Conservation (phyloP, 768 basidiomycete species). For the Xerocomus spinulosus region DNA sequence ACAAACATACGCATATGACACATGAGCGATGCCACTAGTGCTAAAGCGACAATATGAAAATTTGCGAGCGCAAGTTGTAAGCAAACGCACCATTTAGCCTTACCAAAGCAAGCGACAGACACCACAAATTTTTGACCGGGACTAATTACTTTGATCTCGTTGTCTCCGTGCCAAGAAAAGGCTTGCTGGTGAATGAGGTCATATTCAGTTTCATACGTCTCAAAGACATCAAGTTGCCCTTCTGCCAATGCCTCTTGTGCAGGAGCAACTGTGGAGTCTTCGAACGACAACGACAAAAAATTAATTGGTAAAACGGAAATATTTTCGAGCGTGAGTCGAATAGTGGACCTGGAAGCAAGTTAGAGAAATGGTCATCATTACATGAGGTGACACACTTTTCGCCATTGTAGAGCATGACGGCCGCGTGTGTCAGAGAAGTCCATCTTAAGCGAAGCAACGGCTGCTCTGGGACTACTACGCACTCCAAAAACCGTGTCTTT, state of each 20-base stretch:
- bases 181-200: constrained; percentile 72
- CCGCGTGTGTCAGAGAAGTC: constrained; percentile 88
- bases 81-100: constrained; percentile 78
- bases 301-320: constrained; percentile 78
- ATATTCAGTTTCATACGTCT: constrained; percentile 88
- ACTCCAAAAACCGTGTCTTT: constrained; percentile 62
- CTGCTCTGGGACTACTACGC: constrained; percentile 79
- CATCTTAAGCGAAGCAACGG: constrained; percentile 83
- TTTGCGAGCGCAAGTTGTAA: neutral
- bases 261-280: constrained; percentile 81
- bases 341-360: constrained; percentile 54
- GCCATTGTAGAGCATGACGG: constrained; percentile 92
- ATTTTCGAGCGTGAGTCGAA: constrained; percentile 88
- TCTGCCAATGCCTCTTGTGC: constrained; percentile 76
- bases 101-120: constrained; percentile 75
- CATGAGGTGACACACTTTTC: constrained; percentile 59
- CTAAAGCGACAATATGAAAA: constrained; percentile 37
- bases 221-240: constrained; percentile 73
- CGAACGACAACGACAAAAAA: constrained; percentile 81
- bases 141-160: constrained; percentile 45
- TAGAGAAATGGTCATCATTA: neutral
- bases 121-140: constrained; percentile 71
- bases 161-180: constrained; percentile 62
- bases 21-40: constrained; percentile 69
- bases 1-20: constrained; percentile 75